A percentile compares a stretch with the other conserved stretches of the same genome.
These are phyloP conservation scores for Ensete glaucum DNA, from an alignment of 176 grass and related monocot species.

Conservation along the genomic window DNA sequence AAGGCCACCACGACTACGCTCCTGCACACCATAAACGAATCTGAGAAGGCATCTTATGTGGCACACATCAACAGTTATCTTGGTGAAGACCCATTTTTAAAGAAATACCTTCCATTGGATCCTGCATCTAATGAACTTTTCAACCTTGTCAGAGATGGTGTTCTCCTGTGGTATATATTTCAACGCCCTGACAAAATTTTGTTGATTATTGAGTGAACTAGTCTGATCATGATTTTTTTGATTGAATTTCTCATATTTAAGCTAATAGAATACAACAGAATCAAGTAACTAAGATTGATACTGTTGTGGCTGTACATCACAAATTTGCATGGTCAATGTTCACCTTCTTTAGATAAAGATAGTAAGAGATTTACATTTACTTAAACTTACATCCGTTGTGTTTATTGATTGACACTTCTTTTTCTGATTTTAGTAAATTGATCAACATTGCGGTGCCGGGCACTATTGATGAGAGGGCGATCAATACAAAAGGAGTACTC, in stretches of 20 bases:
- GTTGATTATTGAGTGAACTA: background rate
- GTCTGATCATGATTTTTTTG: background rate
- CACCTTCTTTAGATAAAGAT: background rate
- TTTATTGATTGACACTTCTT: conserved; percentile 23
- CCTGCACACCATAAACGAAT: conserved; percentile 86
- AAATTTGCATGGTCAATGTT: background rate
- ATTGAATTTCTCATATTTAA: conserved; percentile 1
- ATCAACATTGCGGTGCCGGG: conserved; percentile 94
- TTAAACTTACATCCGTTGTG: background rate
- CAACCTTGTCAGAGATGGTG: conserved; percentile 74
- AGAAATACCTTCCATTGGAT: conserved; percentile 85
- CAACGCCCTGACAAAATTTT: conserved; percentile 7
- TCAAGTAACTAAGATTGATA: too few species aligned
- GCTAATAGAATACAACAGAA: background rate
- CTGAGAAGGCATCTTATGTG: conserved; percentile 89
- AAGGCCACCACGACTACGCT: conserved; percentile 79
- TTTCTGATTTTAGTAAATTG: conserved; percentile 70
- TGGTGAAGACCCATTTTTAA: conserved; percentile 71
- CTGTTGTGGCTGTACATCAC: background rate
- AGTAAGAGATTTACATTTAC: conserved; percentile 1
- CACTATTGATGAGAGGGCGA: conserved; percentile 98
- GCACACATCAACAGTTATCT: conserved; percentile 93
- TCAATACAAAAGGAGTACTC: conserved; percentile 94
- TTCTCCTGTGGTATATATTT: conserved; percentile 73
- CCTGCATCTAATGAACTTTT: conserved; percentile 67